Evolutionary conservation across 768 basidiomycete species (phyloP), one percentile per base, ranked within the genome.

Genomic region (Boletus pseudopeckii): DNA sequence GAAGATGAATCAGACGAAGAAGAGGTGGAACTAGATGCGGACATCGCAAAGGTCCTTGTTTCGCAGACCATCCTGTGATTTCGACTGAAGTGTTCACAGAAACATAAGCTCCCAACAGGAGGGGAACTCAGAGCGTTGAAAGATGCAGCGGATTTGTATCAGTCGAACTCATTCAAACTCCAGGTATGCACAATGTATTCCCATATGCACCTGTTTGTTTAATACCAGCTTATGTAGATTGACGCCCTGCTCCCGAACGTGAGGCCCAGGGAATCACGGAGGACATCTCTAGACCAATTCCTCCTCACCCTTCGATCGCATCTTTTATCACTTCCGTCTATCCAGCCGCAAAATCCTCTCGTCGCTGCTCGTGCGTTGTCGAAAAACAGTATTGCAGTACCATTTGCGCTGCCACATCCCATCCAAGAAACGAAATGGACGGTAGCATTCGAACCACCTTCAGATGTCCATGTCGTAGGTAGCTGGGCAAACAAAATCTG

Each of bases 361-460:
- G 73, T 77, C 45, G 93, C 86, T 3, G 74, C 85, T 37, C 74
- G 80, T 28, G 66, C 72, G 30, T 71, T 88, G 41, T 67, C 78
- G 15, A 78, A 81, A 54, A 76, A 77, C 42, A 77, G 79, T 7
- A 68, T 90, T 10, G 74, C 82, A 3, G 80, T 92, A 0, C 86
- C 89, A 0, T 90, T 86, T 63, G 78, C 83, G 1, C 63, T 78
- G 1, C 92, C 92, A 0, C 72, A 81, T 22, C 91, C 90, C 0
- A 77, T 83, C 0, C 81, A 87, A 65, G 88, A 90, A 34, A 84
- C 85, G 0, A 92, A 94, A 52, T 97, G 93, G 93, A 92, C 84
- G 47, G 85, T 97, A 20, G 78, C 83, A 0, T 97, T 89, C 62
- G 83, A 88, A 58, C 79, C 77, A 41, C 95, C 94, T 1, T 77